Conservation (phyloP, 2,329 filamentous ascomycete species). For the Monilinia vaccinii-corymbosi region DNA sequence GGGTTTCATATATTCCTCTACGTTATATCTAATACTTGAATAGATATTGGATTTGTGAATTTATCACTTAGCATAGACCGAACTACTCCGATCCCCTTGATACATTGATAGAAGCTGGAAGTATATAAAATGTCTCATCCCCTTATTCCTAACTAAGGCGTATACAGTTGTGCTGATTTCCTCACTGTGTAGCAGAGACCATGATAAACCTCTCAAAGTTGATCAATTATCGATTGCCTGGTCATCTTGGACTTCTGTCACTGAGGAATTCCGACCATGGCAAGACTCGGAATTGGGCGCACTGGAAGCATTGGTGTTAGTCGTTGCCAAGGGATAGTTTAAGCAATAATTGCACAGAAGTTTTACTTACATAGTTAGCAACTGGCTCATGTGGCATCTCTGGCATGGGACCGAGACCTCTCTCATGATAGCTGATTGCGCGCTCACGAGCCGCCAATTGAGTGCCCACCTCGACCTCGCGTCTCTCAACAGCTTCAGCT, state of each 20-base stretch:
- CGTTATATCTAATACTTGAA: too few relatives aligned
- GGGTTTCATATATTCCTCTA: too few relatives aligned
- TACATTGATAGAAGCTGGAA: background rate
- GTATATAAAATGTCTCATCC: background rate
- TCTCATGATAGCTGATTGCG: background rate
- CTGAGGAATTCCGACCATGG: too few relatives aligned
- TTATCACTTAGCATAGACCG: accelerated
- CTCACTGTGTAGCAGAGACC: too few relatives aligned
- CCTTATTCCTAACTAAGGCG: accelerated
- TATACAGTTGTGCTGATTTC: background rate
- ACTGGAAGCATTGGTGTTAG: background rate
- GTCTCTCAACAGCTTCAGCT: background rate
- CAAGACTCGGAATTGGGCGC: background rate
- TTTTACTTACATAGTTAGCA: background rate
- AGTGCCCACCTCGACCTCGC: background rate
- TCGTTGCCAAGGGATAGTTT: too few relatives aligned
- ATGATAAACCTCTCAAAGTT: background rate
- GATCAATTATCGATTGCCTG: background rate
- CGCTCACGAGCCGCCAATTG: background rate
- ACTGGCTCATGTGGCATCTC: background rate
- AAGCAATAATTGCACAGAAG: too few relatives aligned
- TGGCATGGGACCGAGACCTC: background rate
- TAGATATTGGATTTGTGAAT: background rate
- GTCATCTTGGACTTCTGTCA: too few relatives aligned
- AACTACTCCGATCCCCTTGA: background rate